A percentile compares a stretch with the other conserved stretches of the same genome.
Evolutionary conservation across 2,329 filamentous ascomycete species (phyloP).

Genomic region (Aspergillus fijiensis): DNA sequence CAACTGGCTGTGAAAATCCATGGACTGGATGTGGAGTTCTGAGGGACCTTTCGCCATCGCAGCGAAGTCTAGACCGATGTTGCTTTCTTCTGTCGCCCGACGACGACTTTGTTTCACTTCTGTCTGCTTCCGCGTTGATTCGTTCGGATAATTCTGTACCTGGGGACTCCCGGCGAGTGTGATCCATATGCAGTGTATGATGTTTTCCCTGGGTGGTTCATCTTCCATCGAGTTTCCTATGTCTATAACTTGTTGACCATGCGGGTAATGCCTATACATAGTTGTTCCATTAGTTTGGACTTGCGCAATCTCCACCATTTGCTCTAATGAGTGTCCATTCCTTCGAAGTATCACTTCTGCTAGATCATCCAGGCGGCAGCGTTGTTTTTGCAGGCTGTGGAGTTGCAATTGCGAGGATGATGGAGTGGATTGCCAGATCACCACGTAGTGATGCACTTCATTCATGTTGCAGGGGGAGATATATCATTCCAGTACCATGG

Average conservation of each 20-base stretch:
- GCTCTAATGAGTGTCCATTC: not conserved
- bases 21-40: conserved; percentile 42
- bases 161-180: conserved; percentile 24
- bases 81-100: conserved; percentile 22
- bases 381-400: too few relatives aligned
- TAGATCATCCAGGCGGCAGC: too few relatives aligned
- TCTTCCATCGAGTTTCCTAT: conserved; percentile 19
- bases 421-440: not conserved
- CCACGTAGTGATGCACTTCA: too few relatives aligned
- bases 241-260: conserved; percentile 16
- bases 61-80: conserved; percentile 34
- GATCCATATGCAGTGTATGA: conserved; percentile 22
- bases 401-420: not conserved
- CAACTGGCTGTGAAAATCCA: conserved; percentile 35
- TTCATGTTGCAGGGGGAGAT: not conserved
- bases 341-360: not conserved
- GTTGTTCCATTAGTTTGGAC: conserved; percentile 16
- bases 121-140: conserved; percentile 25
- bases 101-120: conserved; percentile 19
- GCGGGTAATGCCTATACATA: conserved; percentile 15
- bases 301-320: not conserved
- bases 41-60: conserved; percentile 30
- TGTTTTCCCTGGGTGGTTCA: conserved; percentile 17
- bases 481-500: not conserved
- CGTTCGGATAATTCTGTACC: conserved; percentile 26